These are phyloP conservation scores for Apophysomyces elegans DNA, from an alignment of 371 early-diverging fungal genomes.

Conservation along the genomic window DNA sequence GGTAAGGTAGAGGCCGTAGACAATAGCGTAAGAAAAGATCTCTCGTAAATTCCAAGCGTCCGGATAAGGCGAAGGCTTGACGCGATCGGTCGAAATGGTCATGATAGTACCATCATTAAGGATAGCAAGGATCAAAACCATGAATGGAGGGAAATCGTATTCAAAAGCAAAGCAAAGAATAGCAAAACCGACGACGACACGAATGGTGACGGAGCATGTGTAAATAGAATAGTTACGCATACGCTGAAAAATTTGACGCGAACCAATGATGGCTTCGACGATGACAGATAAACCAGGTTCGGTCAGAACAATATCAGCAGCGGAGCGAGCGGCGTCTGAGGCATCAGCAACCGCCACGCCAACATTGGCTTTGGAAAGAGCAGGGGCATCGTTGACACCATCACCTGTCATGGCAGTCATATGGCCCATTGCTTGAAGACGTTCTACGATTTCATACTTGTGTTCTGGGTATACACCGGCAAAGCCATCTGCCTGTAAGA, in stretches of 20 bases:
- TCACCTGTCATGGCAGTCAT: slow-evolving; percentile 95
- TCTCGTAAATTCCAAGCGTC: slow-evolving; percentile 63
- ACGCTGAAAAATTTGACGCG: slow-evolving; percentile 75
- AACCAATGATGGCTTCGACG: slow-evolving; percentile 65
- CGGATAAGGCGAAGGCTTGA: slow-evolving; percentile 58
- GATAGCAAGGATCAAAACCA: slow-evolving; percentile 64
- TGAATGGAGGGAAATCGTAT: slow-evolving; percentile 66
- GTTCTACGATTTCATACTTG: slow-evolving; percentile 92
- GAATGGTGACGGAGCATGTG: slow-evolving; percentile 66
- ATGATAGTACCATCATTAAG: slow-evolving; percentile 67
- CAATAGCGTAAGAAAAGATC: slow-evolving; percentile 58
- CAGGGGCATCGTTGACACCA: slow-evolving; percentile 96
- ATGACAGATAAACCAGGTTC: slow-evolving; percentile 78
- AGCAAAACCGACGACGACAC: slow-evolving; percentile 65
- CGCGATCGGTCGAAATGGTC: slow-evolving; percentile 64
- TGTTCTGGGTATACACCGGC: slow-evolving; percentile 94
- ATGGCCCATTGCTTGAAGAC: slow-evolving; percentile 81
- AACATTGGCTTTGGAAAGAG: slow-evolving; percentile 84
- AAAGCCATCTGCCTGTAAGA: slow-evolving; percentile 83
- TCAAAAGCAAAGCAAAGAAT: slow-evolving; percentile 58
- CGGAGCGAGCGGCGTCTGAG: slow-evolving; percentile 77
- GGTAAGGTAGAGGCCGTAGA: slow-evolving; percentile 58
- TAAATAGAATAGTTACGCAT: slow-evolving; percentile 66
- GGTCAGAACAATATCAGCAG: slow-evolving; percentile 78
- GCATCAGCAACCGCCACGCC: slow-evolving; percentile 85